Evolutionary conservation across 1,284 basidiomycete species (phyloP), one percentile per base, ranked within the genome.

Genomic region (Pyrrhoderma noxium): DNA sequence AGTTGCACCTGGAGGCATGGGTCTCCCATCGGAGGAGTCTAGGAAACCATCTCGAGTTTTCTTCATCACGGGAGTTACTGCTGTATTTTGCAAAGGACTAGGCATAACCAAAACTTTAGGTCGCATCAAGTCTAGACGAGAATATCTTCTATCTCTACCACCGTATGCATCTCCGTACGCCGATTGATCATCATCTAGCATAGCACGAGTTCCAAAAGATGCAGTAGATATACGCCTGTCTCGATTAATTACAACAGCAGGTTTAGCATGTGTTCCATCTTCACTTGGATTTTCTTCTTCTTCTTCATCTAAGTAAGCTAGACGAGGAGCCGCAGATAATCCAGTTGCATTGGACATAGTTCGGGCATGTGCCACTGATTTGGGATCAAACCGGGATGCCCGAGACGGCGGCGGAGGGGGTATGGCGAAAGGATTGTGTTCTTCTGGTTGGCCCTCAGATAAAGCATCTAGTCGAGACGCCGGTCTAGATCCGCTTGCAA

Each of bases 91-190:
- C 47, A 90, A 67, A 2, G 88, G 87, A 59, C 85, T 89, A 11
- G 87, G 87, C 87, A 90, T 90, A 52, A 90, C 81, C 43, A 90
- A 79, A 22, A 91, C 73, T 64, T 90, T 91, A 1, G 87, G 87
- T 25, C 87, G 75, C 63, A 90, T 72, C 46, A 90, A 68, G 21
- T 90, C 88, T 52, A 84, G 59, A 13, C 82, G 83, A 5, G 86
- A 86, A 60, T 80, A 80, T 22, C 73, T 78, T 38, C 77, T 75
- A 38, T 80, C 75, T 48, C 71, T 71, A 38, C 42, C 34, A 38
- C 35, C 63, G 60, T 21, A 69, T 68, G 41, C 60, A 62, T 52
- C 60, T 62, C 41, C 62, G 64, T 45, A 68, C 51, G 35, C 47
- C 48, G 73, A 71, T 52, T 68, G 65, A 57, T 82, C 80, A 56